These are phyloP conservation scores for Trichoderma sp. DNA, from an alignment of 2,329 filamentous ascomycete species.

Conservation along the genomic window DNA sequence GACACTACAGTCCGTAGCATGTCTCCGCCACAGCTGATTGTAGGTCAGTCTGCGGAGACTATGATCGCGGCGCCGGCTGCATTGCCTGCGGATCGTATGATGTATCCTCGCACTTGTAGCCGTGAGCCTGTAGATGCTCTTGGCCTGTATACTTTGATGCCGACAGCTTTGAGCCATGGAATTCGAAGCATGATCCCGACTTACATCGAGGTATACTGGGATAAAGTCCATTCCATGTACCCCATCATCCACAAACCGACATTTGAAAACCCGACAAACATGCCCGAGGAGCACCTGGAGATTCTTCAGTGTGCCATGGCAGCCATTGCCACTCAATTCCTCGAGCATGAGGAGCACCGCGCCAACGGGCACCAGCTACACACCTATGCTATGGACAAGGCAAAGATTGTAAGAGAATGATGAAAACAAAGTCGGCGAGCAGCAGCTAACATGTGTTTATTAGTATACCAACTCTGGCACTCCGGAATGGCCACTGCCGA, in stretches of 20 bases:
- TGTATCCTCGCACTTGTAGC: constrained; percentile 37
- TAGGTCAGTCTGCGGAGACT: constrained; percentile 48
- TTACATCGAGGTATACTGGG: constrained; percentile 55
- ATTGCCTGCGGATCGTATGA: constrained; percentile 34
- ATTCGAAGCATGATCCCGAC: constrained; percentile 45
- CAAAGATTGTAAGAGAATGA: constrained; percentile 45
- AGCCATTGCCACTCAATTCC: constrained; percentile 53
- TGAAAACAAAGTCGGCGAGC: background rate
- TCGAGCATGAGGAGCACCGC: constrained; percentile 48
- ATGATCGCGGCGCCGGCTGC: constrained; percentile 46
- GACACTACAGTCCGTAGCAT: constrained; percentile 48
- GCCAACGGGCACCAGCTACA: constrained; percentile 50
- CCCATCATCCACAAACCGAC: constrained; percentile 51
- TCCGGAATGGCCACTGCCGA: constrained; percentile 45
- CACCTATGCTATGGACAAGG: constrained; percentile 49
- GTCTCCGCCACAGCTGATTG: constrained; percentile 48
- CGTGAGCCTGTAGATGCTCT: constrained; percentile 43
- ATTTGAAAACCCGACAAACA: constrained; percentile 37
- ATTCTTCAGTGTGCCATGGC: constrained; percentile 54
- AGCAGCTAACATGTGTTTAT: background rate
- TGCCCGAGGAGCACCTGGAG: constrained; percentile 37
- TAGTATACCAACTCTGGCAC: constrained; percentile 16
- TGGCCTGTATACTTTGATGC: constrained; percentile 33
- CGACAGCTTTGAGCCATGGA: constrained; percentile 38
- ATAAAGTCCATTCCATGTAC: constrained; percentile 45